Evolutionary conservation across 306 rosid species (phyloP).

Genomic region (Dryas octopetala): DNA sequence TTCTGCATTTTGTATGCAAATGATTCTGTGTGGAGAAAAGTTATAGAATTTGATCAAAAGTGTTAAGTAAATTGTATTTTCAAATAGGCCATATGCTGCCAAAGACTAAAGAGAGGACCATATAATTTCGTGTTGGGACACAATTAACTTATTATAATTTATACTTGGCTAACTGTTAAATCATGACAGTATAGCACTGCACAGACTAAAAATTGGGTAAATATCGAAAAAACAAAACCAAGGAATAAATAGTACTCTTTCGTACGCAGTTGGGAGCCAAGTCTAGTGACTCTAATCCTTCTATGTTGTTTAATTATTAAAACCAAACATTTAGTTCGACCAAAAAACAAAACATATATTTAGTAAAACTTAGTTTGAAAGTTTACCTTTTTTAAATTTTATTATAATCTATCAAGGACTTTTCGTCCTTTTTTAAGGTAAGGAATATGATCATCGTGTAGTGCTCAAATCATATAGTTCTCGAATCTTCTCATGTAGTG

Average conservation of each 20-base stretch:
- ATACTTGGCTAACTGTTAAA: neutral
- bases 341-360: too few relatives aligned
- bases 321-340: too few relatives aligned
- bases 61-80: neutral
- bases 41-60: neutral
- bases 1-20: neutral
- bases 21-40: neutral
- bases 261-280: neutral
- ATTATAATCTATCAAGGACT: too few relatives aligned
- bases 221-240: slow-evolving; percentile 18
- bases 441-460: too few relatives aligned
- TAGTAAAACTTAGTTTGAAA: too few relatives aligned
- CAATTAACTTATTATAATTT: neutral
- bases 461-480: too few relatives aligned
- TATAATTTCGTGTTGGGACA: neutral
- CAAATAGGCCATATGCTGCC: neutral
- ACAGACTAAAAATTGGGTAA: neutral
- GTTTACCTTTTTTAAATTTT: too few relatives aligned
- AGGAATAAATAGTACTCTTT: neutral
- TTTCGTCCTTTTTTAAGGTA: too few relatives aligned
- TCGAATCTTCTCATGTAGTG: too few relatives aligned
- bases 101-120: neutral
- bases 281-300: too few relatives aligned
- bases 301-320: too few relatives aligned
- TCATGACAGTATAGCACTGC: neutral